Percentiles rank a stretch among this genome's conserved stretches.
Conservation (phyloP, 2,329 filamentous ascomycete genomes). For the Colletotrichum agaves region DNA sequence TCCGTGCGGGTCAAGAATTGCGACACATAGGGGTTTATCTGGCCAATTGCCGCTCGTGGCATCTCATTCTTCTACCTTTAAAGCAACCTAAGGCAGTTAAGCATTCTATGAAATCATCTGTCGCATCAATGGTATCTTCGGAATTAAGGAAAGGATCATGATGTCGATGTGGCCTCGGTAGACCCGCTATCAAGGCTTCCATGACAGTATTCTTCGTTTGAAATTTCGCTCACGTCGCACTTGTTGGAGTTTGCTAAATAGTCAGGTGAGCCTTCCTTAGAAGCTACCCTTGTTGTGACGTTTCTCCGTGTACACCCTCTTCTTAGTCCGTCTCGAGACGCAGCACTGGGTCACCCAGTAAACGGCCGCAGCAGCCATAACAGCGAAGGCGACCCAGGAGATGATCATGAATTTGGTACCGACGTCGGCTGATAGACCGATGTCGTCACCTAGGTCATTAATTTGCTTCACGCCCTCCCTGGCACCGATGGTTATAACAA, state of each 20-base stretch:
- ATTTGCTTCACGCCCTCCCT: conserved; percentile 54
- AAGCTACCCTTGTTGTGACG: conserved; percentile 43
- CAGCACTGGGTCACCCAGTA: conserved; percentile 55
- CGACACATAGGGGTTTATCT: too few species aligned
- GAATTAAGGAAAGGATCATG: conserved; percentile 12
- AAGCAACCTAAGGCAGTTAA: neutral
- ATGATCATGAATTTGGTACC: conserved; percentile 58
- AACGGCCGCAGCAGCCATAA: conserved; percentile 52
- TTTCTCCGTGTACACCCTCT: conserved; percentile 36
- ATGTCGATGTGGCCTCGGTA: conserved; percentile 7
- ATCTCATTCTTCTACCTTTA: neutral
- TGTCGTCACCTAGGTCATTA: conserved; percentile 54
- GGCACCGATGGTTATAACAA: conserved; percentile 54
- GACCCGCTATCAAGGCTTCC: conserved; percentile 11
- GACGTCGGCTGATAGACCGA: conserved; percentile 56
- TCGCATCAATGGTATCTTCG: conserved; percentile 30
- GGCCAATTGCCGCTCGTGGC: neutral
- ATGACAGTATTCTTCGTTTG: neutral
- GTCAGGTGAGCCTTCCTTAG: conserved; percentile 25
- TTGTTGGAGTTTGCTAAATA: neutral
- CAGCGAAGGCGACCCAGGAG: conserved; percentile 58
- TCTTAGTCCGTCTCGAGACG: conserved; percentile 43
- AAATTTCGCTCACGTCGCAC: conserved; percentile 1
- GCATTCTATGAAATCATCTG: neutral
- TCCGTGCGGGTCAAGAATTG: too few species aligned